A percentile compares a stretch with the other conserved stretches of the same genome.
These are phyloP conservation scores for Tritrichomonas musculus DNA, from an alignment of 208 protist species.

Conservation along the genomic window DNA sequence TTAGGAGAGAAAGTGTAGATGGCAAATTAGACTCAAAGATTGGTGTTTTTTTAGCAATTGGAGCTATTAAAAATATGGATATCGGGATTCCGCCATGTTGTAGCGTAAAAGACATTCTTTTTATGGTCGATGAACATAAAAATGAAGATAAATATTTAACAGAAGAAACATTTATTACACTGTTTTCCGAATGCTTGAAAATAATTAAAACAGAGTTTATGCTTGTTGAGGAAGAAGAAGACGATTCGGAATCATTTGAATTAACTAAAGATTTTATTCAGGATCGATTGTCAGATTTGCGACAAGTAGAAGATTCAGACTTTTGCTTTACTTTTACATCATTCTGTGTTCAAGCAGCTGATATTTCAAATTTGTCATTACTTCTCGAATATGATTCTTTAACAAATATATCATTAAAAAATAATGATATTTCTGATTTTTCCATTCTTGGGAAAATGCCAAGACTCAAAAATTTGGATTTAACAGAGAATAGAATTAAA, in stretches of 20 bases:
- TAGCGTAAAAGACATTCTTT: too few species aligned
- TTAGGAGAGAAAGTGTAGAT: too few species aligned
- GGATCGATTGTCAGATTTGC: neutral
- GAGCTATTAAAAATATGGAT: too few species aligned
- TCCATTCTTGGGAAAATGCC: neutral
- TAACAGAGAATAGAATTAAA: neutral
- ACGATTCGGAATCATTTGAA: neutral
- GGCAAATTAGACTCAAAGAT: too few species aligned
- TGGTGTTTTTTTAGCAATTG: too few species aligned
- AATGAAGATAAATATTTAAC: too few species aligned
- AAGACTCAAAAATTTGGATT: neutral
- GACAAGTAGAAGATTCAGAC: neutral
- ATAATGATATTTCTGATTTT: neutral
- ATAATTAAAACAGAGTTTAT: too few species aligned
- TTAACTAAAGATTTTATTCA: neutral
- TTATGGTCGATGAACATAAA: too few species aligned
- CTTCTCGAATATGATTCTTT: neutral
- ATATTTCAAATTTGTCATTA: neutral
- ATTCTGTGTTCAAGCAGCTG: neutral
- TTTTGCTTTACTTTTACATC: neutral
- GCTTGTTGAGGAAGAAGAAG: neutral
- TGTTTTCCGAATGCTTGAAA: too few species aligned
- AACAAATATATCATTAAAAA: neutral
- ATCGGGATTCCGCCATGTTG: too few species aligned
- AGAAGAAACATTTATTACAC: too few species aligned